These are phyloP conservation scores for Eucalyptus cladocalyx DNA, from an alignment of 345 rosid genomes.

Conservation along the genomic window DNA sequence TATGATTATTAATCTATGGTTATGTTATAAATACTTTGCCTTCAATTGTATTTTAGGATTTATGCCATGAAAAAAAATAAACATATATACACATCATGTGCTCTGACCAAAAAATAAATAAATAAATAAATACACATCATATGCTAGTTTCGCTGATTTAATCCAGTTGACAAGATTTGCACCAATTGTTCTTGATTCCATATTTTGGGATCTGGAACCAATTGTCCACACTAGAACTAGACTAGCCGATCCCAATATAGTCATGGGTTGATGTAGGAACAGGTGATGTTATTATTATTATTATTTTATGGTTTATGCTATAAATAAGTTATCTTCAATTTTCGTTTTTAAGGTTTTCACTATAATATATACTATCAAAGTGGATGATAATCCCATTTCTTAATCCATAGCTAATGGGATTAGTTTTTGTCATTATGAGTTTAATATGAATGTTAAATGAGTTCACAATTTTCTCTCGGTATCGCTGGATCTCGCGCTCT, in stretches of 20 bases:
- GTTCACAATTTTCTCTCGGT: no score
- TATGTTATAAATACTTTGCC: not conserved
- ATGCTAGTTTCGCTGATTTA: rapidly evolving
- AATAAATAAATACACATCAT: rapidly evolving
- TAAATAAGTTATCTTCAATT: not conserved
- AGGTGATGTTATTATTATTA: not conserved
- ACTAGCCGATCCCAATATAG: rapidly evolving
- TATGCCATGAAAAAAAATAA: rapidly evolving
- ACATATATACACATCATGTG: rapidly evolving
- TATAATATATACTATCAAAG: not conserved
- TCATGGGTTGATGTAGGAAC: rapidly evolving
- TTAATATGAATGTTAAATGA: no score
- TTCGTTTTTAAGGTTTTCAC: not conserved
- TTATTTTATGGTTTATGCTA: not conserved
- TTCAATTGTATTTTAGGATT: not conserved
- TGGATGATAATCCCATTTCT: no score
- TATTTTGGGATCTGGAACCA: not conserved
- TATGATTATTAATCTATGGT: not conserved
- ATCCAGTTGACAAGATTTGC: rapidly evolving
- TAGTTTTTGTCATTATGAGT: no score
- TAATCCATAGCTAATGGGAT: no score
- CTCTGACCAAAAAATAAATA: no score
- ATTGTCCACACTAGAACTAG: rapidly evolving
- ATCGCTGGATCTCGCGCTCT: rapidly evolving
- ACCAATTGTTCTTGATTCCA: not conserved